Conservation (phyloP, 208 protist species). For the Tritrichomonas foetus region DNA sequence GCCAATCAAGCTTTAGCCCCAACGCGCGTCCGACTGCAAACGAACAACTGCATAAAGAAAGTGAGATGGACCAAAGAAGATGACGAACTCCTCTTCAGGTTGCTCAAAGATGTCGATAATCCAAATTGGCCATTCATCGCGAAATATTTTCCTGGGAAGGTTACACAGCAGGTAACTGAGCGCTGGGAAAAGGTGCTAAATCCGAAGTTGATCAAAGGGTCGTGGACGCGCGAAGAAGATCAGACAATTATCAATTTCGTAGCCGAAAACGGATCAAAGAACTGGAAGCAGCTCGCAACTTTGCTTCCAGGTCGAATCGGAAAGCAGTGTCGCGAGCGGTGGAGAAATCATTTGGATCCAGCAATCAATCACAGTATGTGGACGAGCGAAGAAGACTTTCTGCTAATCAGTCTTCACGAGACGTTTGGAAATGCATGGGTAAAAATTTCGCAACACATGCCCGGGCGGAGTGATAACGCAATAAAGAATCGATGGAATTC, state of each 20-base stretch:
- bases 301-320: neutral
- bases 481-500: constrained; percentile 62
- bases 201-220: constrained; percentile 94
- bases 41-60: no score
- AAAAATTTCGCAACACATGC: neutral
- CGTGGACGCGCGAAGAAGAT: constrained; percentile 97
- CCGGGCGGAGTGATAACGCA: constrained; percentile 53
- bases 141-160: constrained; percentile 86
- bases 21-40: no score
- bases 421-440: neutral
- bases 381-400: constrained; percentile 54
- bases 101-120: neutral
- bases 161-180: constrained; percentile 94
- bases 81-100: neutral
- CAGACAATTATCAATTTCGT: constrained; percentile 89
- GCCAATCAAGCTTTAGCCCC: no score
- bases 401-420: neutral
- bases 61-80: neutral
- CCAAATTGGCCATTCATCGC: neutral
- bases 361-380: constrained; percentile 50
- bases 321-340: neutral
- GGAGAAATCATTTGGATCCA: neutral
- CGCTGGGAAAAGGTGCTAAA: constrained; percentile 98
- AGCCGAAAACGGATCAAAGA: constrained; percentile 45
- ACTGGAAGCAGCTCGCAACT: constrained; percentile 44